A percentile compares a stretch with the other conserved stretches of the same genome.
phyloP scores from a whole-genome alignment of 176 grass and related monocot genomes.

The Ananas comosus region DNA sequence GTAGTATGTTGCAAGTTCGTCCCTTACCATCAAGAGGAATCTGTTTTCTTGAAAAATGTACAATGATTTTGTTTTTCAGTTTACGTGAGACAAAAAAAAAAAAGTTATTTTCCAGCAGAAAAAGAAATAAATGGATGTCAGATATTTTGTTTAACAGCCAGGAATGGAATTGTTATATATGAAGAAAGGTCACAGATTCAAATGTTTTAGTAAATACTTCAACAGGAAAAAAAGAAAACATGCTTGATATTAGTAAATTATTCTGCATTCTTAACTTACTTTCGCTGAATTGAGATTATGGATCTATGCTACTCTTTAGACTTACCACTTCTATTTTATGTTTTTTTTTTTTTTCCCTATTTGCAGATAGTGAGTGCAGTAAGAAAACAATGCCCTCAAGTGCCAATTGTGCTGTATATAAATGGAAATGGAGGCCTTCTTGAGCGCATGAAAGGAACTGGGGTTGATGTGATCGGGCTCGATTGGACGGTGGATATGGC shows the following conservation, averaged over 20 bases:
- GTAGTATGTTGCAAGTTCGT: no score
- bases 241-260: background rate
- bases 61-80: no score
- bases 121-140: no score
- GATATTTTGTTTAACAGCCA: no score
- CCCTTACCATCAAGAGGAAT: no score
- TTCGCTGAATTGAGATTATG: background rate
- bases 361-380: slow-evolving; percentile 78
- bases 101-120: no score
- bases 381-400: slow-evolving; percentile 67
- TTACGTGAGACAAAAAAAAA: no score
- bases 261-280: background rate
- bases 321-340: background rate
- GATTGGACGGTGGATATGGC: slow-evolving; percentile 99
- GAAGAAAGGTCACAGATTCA: no score
- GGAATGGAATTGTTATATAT: no score
- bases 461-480: slow-evolving; percentile 95
- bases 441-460: slow-evolving; percentile 72
- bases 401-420: slow-evolving; percentile 86
- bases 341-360: slow-evolving; percentile 29
- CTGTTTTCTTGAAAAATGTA: no score
- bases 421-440: slow-evolving; percentile 95
- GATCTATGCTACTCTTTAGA: slow-evolving; percentile 9
- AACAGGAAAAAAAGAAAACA: background rate
- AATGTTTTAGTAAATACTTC: no score